Evolutionary conservation across 257 asterid species (phyloP).

Genomic region (Oldenlandia corymbosa): DNA sequence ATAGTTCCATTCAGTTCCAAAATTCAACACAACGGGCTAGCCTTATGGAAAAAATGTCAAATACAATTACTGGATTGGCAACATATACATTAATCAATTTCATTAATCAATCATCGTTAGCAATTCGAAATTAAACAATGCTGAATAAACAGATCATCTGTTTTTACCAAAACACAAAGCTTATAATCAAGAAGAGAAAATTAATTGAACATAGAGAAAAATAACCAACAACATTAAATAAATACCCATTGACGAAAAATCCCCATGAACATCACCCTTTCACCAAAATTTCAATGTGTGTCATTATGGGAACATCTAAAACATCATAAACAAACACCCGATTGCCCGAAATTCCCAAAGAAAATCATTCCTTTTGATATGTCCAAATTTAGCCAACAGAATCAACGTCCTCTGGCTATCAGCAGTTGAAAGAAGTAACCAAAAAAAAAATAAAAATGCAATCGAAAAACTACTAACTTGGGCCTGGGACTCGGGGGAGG

Average conservation of each 20-base stretch:
- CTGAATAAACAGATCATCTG: not conserved
- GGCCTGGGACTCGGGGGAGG: conserved; percentile 30
- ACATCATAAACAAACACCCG: not conserved
- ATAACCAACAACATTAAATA: not conserved
- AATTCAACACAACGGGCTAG: not conserved
- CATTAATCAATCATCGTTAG: not conserved
- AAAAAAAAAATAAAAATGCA: not conserved
- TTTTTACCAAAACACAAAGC: not conserved
- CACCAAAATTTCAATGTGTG: no score
- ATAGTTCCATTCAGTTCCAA: not conserved
- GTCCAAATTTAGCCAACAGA: not conserved
- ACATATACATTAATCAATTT: not conserved
- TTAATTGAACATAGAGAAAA: not conserved
- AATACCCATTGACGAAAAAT: not conserved
- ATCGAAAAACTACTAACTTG: conserved; percentile 19
- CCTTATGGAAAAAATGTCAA: not conserved
- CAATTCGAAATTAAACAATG: not conserved
- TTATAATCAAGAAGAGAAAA: not conserved
- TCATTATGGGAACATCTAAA: no score
- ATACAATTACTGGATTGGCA: not conserved
- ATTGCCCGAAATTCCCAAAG: not conserved
- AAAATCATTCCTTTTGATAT: not conserved
- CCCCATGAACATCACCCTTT: not conserved
- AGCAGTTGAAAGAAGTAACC: not conserved
- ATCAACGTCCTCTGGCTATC: not conserved